These are phyloP conservation scores for Ophiorrhiza pumila DNA, from an alignment of 257 asterid genomes.

Conservation along the genomic window DNA sequence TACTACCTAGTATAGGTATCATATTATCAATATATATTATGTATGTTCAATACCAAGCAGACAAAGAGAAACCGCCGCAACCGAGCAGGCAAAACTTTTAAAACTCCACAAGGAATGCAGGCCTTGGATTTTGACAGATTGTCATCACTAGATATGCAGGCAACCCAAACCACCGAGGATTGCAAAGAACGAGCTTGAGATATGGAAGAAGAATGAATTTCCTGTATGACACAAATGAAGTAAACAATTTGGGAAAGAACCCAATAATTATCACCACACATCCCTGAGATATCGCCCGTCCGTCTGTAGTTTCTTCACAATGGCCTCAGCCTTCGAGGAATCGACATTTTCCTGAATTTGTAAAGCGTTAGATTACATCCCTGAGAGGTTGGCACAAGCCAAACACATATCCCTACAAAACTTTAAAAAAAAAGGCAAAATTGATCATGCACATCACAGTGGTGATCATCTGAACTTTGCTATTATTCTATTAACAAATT, in stretches of 20 bases:
- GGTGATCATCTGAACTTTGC: background rate
- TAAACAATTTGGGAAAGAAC: slow-evolving; percentile 2
- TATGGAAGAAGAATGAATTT: slow-evolving; percentile 11
- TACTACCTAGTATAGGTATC: slow-evolving; percentile 20
- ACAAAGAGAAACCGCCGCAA: slow-evolving; percentile 13
- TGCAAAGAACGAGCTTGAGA: background rate
- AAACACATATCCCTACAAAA: background rate
- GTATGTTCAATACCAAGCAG: slow-evolving; percentile 9
- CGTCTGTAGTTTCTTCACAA: slow-evolving; percentile 68
- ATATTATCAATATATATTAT: slow-evolving; percentile 12
- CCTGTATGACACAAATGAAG: slow-evolving; percentile 1
- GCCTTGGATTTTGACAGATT: slow-evolving; percentile 6
- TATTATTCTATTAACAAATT: background rate
- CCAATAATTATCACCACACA: slow-evolving; percentile 46
- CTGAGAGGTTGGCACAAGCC: background rate
- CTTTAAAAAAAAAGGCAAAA: no score
- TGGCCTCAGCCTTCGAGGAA: slow-evolving; percentile 61
- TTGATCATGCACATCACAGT: background rate
- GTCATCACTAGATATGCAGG: slow-evolving; percentile 15
- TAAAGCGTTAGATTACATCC: background rate
- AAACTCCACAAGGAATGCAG: slow-evolving; percentile 16
- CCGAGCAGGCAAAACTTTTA: slow-evolving; percentile 23
- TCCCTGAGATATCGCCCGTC: slow-evolving; percentile 77
- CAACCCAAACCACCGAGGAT: slow-evolving; percentile 9
- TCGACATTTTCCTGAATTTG: slow-evolving; percentile 47